These are phyloP conservation scores for Ceratocystis cubensis DNA, from an alignment of 2,329 filamentous ascomycete species.

Conservation along the genomic window DNA sequence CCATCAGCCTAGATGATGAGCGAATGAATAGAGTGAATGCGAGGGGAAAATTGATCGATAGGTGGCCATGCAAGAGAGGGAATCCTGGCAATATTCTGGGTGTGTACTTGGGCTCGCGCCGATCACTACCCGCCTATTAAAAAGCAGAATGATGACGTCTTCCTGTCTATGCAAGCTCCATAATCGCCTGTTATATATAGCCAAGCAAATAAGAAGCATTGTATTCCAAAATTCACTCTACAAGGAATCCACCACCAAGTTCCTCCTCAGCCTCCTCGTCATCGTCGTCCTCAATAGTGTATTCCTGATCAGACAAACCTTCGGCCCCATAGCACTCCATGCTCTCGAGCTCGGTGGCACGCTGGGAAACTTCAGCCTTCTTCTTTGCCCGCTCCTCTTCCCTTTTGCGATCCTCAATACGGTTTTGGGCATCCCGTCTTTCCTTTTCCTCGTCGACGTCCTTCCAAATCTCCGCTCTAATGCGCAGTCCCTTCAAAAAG, in stretches of 20 bases:
- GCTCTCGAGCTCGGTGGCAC: not conserved
- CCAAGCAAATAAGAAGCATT: not conserved
- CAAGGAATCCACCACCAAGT: slow-evolving; percentile 12
- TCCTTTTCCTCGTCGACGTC: slow-evolving; percentile 22
- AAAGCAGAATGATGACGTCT: not conserved
- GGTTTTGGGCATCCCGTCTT: slow-evolving; percentile 3
- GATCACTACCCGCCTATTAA: not conserved
- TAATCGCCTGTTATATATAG: not conserved
- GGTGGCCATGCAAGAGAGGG: no score
- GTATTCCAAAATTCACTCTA: not conserved
- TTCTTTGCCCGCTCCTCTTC: not conserved
- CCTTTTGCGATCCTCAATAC: not conserved
- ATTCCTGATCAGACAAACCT: not conserved
- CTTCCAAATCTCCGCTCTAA: slow-evolving; percentile 51
- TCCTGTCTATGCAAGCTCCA: not conserved
- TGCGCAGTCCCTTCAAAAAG: slow-evolving; percentile 64
- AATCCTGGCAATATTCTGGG: no score
- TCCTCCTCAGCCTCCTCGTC: slow-evolving; percentile 9
- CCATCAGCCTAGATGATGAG: no score
- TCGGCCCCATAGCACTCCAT: not conserved
- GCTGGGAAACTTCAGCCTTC: not conserved
- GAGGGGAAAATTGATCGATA: no score
- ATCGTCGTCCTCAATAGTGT: slow-evolving; percentile 13
- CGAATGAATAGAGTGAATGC: no score
- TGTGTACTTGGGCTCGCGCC: not conserved